Base-by-base conservation (phyloP, 2,329 filamentous ascomycete species). In the Botrytis pseudocinerea region DNA sequence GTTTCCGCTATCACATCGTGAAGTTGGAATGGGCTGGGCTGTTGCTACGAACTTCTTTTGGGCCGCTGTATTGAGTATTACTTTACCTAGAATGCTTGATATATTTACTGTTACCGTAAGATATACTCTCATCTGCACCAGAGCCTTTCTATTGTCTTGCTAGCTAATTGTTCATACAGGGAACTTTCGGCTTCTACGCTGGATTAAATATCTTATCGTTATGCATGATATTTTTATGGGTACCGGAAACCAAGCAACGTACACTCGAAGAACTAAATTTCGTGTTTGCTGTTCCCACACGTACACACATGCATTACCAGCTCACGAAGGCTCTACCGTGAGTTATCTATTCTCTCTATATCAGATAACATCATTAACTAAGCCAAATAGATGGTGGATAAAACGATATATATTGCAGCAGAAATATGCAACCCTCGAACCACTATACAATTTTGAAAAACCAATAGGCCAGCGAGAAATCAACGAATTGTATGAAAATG, bases 11-110 rank as follows among this genome's bases (percentile, higher is more conserved):
- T 88, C 87, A 2, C 88, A 91, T 79, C 83, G 89, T 75, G 89
- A 91, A 79, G 85, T 90, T 9, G 89, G 89, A 57, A 91, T 91
- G 89, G 85, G 84, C 0, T 90, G 86, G 81, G 88, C 88, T 6
- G 89, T 91, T 2, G 87, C 88, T 6, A 90, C 88, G 2, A 88
- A 87, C 75, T 83, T 91, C 66, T 86, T 86, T 77, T 89, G 85
- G 85, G 88, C 88, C 0, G 85, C 87, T 1, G 86, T 92, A 0
- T 82, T 93, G n/a, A 86, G 87, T 35, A 87, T 92, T 69, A 91
- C 79, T 32, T 74, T 80, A 25, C 79, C 78, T 6, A 76, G 77
- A 25, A 78, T 79, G 76, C 73, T 80, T 18, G 57, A 71, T 28
- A 73, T 77, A 20, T 42, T 60, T 38, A 42, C 64, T 16, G 46